Evolutionary conservation across 495 filamentous ascomycete species (phyloP).

Genomic region (Neurospora africana): DNA sequence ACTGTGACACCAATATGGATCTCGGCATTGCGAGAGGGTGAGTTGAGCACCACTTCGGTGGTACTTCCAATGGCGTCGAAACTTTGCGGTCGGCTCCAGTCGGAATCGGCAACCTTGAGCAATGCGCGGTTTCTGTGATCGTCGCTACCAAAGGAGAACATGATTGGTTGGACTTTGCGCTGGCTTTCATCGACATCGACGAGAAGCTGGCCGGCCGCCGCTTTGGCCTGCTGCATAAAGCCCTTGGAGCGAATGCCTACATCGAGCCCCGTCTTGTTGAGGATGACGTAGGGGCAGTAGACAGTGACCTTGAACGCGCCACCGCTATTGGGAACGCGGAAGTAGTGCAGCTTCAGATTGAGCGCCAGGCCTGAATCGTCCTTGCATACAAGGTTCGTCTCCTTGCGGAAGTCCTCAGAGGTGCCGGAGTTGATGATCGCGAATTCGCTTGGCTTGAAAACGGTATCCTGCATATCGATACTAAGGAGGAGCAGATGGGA

Average conservation of each 20-base stretch:
- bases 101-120: conserved; percentile 75
- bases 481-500: conserved; percentile 88
- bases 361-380: conserved; percentile 71
- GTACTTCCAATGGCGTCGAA: conserved; percentile 97
- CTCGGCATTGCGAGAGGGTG: conserved; percentile 58
- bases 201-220: conserved; percentile 62
- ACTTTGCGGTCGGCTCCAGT: conserved; percentile 94
- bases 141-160: conserved; percentile 86
- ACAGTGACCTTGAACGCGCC: conserved; percentile 93
- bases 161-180: conserved; percentile 72
- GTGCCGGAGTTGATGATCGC: conserved; percentile 87
- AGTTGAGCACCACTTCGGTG: conserved; percentile 71
- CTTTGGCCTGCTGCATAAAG: conserved; percentile 69
- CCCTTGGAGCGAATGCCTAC: conserved; percentile 84
- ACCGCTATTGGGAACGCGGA: conserved; percentile 82
- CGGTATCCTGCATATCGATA: conserved; percentile 90
- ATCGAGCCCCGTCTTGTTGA: conserved; percentile 89
- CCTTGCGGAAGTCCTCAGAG: conserved; percentile 79
- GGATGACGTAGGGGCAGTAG: conserved; percentile 83
- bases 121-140: conserved; percentile 83
- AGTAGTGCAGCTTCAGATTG: conserved; percentile 82
- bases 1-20: conserved; percentile 85
- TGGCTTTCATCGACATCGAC: conserved; percentile 25
- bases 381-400: conserved; percentile 67
- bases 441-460: conserved; percentile 91